Evolutionary conservation across 2,329 filamentous ascomycete species (phyloP).

Genomic region (Verticillium nubilum): DNA sequence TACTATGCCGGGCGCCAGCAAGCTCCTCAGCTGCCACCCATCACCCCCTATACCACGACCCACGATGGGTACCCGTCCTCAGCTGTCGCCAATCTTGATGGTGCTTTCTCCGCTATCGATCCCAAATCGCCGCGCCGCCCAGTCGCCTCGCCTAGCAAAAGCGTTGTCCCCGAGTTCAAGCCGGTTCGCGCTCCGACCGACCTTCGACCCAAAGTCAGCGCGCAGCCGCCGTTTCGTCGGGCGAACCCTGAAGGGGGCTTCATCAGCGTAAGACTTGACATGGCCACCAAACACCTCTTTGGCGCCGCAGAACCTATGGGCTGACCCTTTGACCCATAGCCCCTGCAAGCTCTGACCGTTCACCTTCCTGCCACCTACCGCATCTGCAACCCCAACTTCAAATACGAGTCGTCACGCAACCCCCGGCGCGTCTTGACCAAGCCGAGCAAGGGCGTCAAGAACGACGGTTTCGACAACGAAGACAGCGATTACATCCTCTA

Average conservation of each 20-base stretch:
- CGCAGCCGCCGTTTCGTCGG: constrained; percentile 84
- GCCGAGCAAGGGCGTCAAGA: constrained; percentile 96
- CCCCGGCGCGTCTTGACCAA: constrained; percentile 94
- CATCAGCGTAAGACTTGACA: constrained; percentile 68
- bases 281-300: neutral
- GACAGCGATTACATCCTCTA: constrained; percentile 99
- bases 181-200: constrained; percentile 70
- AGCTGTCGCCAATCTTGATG: constrained; percentile 65
- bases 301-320: neutral
- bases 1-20: constrained; percentile 49
- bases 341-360: constrained; percentile 88
- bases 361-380: constrained; percentile 93
- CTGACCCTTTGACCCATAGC: constrained; percentile 45
- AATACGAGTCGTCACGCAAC: constrained; percentile 97
- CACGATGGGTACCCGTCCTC: constrained; percentile 71
- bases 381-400: constrained; percentile 96
- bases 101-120: constrained; percentile 48
- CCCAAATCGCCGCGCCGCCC: constrained; percentile 54
- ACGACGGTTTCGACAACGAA: constrained; percentile 98
- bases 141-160: constrained; percentile 47
- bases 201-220: constrained; percentile 74
- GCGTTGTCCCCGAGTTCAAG: constrained; percentile 81
- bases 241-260: constrained; percentile 97
- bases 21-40: constrained; percentile 65
- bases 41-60: constrained; percentile 61